Evolutionary conservation across 148 eudicot genomes (phyloP).

Genomic region (Simmondsia chinensis): DNA sequence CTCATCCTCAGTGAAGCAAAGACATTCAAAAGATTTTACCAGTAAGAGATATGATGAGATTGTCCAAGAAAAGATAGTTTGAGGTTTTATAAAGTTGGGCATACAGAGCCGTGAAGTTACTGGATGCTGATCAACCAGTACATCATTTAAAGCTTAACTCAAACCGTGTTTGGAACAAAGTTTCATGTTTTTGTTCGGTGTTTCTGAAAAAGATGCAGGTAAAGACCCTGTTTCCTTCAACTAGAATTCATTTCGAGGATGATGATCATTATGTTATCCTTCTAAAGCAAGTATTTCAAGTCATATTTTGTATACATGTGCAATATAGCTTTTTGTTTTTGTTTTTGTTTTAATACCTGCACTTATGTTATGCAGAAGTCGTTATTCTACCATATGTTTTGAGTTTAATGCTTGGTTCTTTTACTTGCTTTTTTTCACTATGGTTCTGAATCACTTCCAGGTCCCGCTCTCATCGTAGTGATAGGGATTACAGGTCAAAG

Average conservation of each 20-base stretch:
- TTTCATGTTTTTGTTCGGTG: conserved; percentile 49
- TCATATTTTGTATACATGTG: too few species aligned
- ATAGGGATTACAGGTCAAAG: conserved; percentile 28
- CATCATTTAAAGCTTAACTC: conserved; percentile 39
- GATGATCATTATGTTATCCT: background rate
- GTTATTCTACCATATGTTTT: conserved; percentile 1
- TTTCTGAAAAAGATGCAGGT: conserved; percentile 65
- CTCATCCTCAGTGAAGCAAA: conserved; percentile 44
- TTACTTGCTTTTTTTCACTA: background rate
- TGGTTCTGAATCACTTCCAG: conserved; percentile 36
- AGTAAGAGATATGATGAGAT: conserved; percentile 37
- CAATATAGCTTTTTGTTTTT: background rate
- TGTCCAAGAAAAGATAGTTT: conserved; percentile 53
- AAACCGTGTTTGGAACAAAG: conserved; percentile 40
- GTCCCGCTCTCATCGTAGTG: conserved; percentile 38
- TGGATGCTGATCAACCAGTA: conserved; percentile 50
- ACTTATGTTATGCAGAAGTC: too few species aligned
- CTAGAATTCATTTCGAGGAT: conserved; percentile 8
- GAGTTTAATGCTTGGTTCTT: background rate
- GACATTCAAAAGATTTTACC: conserved; percentile 32
- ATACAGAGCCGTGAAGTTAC: conserved; percentile 47
- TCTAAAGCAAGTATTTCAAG: background rate
- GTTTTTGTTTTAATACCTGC: background rate
- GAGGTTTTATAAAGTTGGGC: conserved; percentile 40
- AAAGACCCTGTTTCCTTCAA: conserved; percentile 40